Evolutionary conservation across 2,329 filamentous ascomycete genomes (phyloP).

Genomic region (Hansfordia pulvinata): DNA sequence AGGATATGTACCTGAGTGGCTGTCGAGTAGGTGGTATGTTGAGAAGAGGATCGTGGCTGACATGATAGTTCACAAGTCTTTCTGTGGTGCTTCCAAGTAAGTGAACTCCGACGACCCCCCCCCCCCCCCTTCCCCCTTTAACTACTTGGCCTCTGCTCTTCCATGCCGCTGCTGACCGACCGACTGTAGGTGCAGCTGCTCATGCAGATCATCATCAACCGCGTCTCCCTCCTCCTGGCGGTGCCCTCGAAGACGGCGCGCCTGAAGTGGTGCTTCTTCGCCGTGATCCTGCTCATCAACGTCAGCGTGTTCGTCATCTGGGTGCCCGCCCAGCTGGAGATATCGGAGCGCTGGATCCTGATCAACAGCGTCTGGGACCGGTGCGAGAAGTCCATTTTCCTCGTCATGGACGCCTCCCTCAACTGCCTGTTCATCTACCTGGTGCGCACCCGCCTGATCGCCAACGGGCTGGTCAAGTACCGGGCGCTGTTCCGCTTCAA

Average conservation of each 20-base stretch:
- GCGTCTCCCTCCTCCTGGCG: conserved; percentile 24
- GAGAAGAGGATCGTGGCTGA: too few relatives aligned
- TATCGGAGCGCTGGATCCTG: conserved; percentile 16
- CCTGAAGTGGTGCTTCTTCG: conserved; percentile 23
- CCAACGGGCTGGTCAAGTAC: conserved; percentile 27
- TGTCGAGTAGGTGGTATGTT: too few relatives aligned
- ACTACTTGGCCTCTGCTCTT: too few relatives aligned
- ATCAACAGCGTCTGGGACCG: conserved; percentile 31
- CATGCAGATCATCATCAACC: conserved; percentile 33
- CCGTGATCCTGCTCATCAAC: conserved; percentile 24
- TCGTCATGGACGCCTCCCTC: conserved; percentile 24
- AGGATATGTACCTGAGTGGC: too few relatives aligned
- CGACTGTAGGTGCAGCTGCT: too few relatives aligned
- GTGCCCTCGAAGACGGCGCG: conserved; percentile 14
- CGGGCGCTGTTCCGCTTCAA: conserved; percentile 25
- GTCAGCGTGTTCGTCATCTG: conserved; percentile 30
- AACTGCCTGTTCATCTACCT: conserved; percentile 28
- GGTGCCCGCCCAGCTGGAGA: conserved; percentile 26
- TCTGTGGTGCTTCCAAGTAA: too few relatives aligned
- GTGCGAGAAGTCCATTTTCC: conserved; percentile 26
- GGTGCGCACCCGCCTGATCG: conserved; percentile 23
- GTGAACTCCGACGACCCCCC: too few relatives aligned
- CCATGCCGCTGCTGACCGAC: too few relatives aligned
- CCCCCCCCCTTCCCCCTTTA: too few relatives aligned
- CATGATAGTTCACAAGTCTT: too few relatives aligned